These are phyloP conservation scores for Paraphoma chrysanthemicola DNA, from an alignment of 2,329 filamentous ascomycete genomes.

Conservation along the genomic window DNA sequence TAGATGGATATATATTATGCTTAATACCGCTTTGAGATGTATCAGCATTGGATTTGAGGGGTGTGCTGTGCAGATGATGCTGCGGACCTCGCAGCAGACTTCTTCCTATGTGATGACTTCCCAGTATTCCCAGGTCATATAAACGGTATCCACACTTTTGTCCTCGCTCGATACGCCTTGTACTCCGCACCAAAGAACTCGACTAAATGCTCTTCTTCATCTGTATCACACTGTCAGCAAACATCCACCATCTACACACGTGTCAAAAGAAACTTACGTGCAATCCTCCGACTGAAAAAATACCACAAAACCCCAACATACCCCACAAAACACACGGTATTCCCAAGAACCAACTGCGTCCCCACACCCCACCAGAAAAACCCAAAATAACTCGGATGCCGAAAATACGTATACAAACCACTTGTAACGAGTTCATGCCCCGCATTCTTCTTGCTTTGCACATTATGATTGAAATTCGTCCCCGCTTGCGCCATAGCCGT, in stretches of 20 bases:
- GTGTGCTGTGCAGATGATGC: too few species aligned
- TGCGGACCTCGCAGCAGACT: too few species aligned
- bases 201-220: slow-evolving; percentile 80
- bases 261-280: slow-evolving; percentile 54
- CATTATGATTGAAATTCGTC: slow-evolving; percentile 85
- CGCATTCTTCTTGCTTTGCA: slow-evolving; percentile 72
- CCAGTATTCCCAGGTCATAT: slow-evolving; percentile 49
- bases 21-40: too few species aligned
- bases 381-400: slow-evolving; percentile 95
- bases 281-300: slow-evolving; percentile 81
- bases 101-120: too few species aligned
- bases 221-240: slow-evolving; percentile 44
- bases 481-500: slow-evolving; percentile 89
- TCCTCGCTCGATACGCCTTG: slow-evolving; percentile 71
- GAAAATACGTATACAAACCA: slow-evolving; percentile 76
- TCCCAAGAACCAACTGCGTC: slow-evolving; percentile 89
- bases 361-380: slow-evolving; percentile 99
- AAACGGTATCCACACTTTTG: slow-evolving; percentile 82
- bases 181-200: slow-evolving; percentile 88
- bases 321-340: slow-evolving; percentile 75
- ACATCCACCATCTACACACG: slow-evolving; percentile 1
- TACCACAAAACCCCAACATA: slow-evolving; percentile 81
- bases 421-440: slow-evolving; percentile 82
- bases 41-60: too few species aligned
- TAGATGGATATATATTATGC: background rate